Base-by-base conservation (phyloP, 2,329 filamentous ascomycete genomes). In the Orbilia javanica region DNA sequence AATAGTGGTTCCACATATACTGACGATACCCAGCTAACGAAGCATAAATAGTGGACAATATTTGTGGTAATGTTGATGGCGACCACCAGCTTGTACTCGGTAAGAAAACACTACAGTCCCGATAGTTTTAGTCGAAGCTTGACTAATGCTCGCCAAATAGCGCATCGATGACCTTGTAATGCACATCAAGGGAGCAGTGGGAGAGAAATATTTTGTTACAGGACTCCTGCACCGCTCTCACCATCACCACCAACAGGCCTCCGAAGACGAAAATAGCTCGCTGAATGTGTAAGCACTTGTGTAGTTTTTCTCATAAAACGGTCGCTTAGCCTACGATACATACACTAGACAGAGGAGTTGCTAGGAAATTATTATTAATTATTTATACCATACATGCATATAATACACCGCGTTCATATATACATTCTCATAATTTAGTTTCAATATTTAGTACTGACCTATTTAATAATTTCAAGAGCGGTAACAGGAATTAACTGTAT, bases 161-260 rank as follows among this genome's bases (percentile, higher is more conserved):
- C 74, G 74, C n/a, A 72, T 78, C 20, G 74, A 78, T n/a, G 74
- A 78, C 25, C 67, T 78, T 6, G 74, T 78, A n/a, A 72, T 78
- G 29, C 66, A 53, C 22, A 39, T 78, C 8, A 78, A 78, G 31
- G 67, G 62, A 15, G 74, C 74, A 13, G 74, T 78, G 11, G 74
- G 74, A 42, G 74, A 78, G 34, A 78, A 72, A 22, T 55, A 71
- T 29, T 68, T 63, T 29, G 44, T 78, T 3, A 46, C 22, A 31
- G 74, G 74, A n/a, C 25, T 78, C 2, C 34, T 67, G 1, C 42
- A 78, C n/a, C 73, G 63, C 22, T 53, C 60, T 18, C 27, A 25
- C 27, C 64, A 63, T 10, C 52, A 69, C n/a, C 52, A 69, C n/a
- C 65, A 60, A 52, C 27, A 20, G 1, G 31, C n/a, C 10, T 20